These are phyloP conservation scores for Dichotomopilus funicola DNA, from an alignment of 2,329 filamentous ascomycete genomes.

Conservation along the genomic window DNA sequence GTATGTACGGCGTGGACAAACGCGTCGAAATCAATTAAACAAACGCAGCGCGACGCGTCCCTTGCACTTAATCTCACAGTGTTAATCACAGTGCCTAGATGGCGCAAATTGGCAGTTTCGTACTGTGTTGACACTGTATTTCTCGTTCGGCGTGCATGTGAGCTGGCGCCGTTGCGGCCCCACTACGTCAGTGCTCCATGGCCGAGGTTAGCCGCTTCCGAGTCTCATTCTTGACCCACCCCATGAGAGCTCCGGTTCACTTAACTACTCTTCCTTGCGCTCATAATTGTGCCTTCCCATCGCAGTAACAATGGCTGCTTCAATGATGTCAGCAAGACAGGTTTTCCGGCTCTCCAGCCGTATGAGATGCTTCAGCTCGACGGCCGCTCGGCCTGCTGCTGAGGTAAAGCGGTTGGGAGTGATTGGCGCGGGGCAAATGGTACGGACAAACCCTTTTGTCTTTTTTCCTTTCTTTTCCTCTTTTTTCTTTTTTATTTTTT, in stretches of 20 bases:
- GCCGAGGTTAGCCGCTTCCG: slow-evolving; percentile 12
- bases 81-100: not conserved
- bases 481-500: not conserved
- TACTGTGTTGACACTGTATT: not conserved
- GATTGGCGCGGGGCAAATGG: slow-evolving; percentile 94
- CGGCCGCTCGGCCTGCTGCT: slow-evolving; percentile 46
- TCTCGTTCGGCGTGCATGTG: not conserved
- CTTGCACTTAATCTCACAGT: not conserved
- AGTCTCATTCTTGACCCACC: not conserved
- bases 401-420: slow-evolving; percentile 86
- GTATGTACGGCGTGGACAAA: not conserved
- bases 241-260: not conserved
- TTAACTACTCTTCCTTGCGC: too few relatives aligned
- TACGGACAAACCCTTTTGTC: slow-evolving; percentile 36
- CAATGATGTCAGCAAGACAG: slow-evolving; percentile 17
- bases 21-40: slow-evolving; percentile 17
- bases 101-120: not conserved
- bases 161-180: not conserved
- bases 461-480: not conserved
- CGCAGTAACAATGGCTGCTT: slow-evolving; percentile 16
- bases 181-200: not conserved
- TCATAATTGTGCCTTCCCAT: not conserved
- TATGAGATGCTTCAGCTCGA: slow-evolving; percentile 62
- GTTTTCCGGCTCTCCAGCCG: slow-evolving; percentile 33
- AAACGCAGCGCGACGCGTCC: slow-evolving; percentile 7